Percentiles rank a stretch among this genome's conserved stretches.
Conservation (phyloP, 2,329 filamentous ascomycete species). For the Monosporascus sp. region DNA sequence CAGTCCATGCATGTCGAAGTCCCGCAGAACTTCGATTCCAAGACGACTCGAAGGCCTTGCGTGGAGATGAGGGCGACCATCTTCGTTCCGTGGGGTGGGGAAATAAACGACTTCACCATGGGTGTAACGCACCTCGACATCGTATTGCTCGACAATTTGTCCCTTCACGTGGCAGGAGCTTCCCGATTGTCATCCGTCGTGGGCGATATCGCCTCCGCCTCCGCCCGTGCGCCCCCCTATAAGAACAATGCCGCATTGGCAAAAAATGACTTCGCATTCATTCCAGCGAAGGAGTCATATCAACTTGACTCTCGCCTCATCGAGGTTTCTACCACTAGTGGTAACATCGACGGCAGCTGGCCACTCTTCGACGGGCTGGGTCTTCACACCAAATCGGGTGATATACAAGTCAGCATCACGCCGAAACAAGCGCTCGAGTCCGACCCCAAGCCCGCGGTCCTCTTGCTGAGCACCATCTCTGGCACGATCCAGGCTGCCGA, state of each 20-base stretch:
- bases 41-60: slow-evolving; percentile 32
- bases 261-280: slow-evolving; percentile 14
- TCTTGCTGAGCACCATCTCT: slow-evolving; percentile 38
- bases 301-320: slow-evolving; percentile 38
- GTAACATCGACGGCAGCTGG: slow-evolving; percentile 42
- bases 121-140: slow-evolving; percentile 30
- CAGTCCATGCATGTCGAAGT: slow-evolving; percentile 37
- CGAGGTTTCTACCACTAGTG: slow-evolving; percentile 37
- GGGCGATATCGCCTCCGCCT: slow-evolving; percentile 35
- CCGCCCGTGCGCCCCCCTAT: slow-evolving; percentile 17
- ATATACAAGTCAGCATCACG: slow-evolving; percentile 34
- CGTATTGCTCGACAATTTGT: slow-evolving; percentile 33
- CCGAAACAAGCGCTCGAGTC: slow-evolving; percentile 33
- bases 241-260: slow-evolving; percentile 7
- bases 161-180: slow-evolving; percentile 28
- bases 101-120: slow-evolving; percentile 33
- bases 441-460: slow-evolving; percentile 32
- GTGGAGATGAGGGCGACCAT: slow-evolving; percentile 43
- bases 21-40: slow-evolving; percentile 30
- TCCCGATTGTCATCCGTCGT: slow-evolving; percentile 30
- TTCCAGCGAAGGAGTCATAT: slow-evolving; percentile 30
- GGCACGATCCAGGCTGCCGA: slow-evolving; percentile 38
- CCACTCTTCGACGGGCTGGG: slow-evolving; percentile 45
- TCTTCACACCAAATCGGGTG: slow-evolving; percentile 40
- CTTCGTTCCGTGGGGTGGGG: slow-evolving; percentile 37